Conservation (phyloP, 495 filamentous ascomycete genomes). For the Poronia punctata region DNA sequence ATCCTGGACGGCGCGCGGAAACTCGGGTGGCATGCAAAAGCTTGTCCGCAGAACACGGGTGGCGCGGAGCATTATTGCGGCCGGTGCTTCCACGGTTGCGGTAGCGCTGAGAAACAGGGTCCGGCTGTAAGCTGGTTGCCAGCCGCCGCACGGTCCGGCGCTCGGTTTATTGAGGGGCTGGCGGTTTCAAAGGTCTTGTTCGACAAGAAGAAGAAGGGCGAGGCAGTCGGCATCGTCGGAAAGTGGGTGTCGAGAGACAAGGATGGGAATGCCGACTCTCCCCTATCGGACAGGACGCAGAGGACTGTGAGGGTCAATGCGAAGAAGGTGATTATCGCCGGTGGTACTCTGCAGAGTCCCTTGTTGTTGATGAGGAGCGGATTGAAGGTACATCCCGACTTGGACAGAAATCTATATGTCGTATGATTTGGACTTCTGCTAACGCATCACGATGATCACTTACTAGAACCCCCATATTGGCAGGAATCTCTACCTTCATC, state of each 20-base stretch:
- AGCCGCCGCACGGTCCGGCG: slow-evolving; percentile 68
- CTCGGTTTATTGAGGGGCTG: slow-evolving; percentile 74
- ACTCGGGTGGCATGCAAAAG: slow-evolving; percentile 63
- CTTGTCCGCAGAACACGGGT: slow-evolving; percentile 75
- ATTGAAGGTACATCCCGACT: slow-evolving; percentile 42
- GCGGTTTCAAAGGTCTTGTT: slow-evolving; percentile 61
- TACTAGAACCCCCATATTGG: slow-evolving; percentile 74
- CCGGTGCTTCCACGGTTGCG: slow-evolving; percentile 73
- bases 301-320: slow-evolving; percentile 65
- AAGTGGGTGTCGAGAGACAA: slow-evolving; percentile 66
- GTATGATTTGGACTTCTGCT: not conserved
- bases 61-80: slow-evolving; percentile 66
- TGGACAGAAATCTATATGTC: not conserved
- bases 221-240: slow-evolving; percentile 61
- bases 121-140: slow-evolving; percentile 70
- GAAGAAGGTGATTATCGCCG: slow-evolving; percentile 72
- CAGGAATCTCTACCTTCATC: slow-evolving; percentile 77
- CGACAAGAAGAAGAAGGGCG: slow-evolving; percentile 45
- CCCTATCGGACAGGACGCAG: slow-evolving; percentile 34
- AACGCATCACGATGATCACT: slow-evolving; percentile 13
- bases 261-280: slow-evolving; percentile 47
- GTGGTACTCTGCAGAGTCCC: slow-evolving; percentile 68
- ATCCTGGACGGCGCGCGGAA: slow-evolving; percentile 70
- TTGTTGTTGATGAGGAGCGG: slow-evolving; percentile 70
- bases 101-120: slow-evolving; percentile 64